Percentiles rank a stretch among this genome's conserved stretches.
phyloP scores from a whole-genome alignment of 352 stramenopile species.

The Phytopythium montanum region DNA sequence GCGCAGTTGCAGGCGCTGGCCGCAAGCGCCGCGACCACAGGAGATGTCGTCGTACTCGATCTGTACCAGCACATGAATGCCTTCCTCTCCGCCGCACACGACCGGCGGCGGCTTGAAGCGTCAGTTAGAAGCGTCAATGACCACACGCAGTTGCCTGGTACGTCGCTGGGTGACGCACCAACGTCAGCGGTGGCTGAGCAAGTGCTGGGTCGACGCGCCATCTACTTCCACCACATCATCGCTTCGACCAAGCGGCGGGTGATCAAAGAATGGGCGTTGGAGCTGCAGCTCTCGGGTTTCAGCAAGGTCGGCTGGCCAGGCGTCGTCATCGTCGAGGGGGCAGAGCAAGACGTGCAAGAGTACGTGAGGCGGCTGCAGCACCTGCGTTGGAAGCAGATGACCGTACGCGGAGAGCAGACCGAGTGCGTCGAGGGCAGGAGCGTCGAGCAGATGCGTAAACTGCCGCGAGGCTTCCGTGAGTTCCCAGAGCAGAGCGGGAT shows the following conservation, averaged over 20 bases:
- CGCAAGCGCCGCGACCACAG: slow-evolving; percentile 13
- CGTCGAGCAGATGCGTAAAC: slow-evolving; percentile 20
- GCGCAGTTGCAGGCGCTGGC: slow-evolving; percentile 29
- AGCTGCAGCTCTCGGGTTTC: slow-evolving; percentile 62
- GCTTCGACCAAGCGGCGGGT: slow-evolving; percentile 63
- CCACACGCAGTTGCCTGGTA: neutral
- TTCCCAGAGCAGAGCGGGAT: slow-evolving; percentile 65
- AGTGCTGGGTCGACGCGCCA: slow-evolving; percentile 59
- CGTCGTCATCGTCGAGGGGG: slow-evolving; percentile 70
- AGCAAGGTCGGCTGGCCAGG: slow-evolving; percentile 85
- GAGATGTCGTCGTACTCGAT: slow-evolving; percentile 51
- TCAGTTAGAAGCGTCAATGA: neutral
- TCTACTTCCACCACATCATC: slow-evolving; percentile 88
- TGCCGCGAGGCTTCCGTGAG: slow-evolving; percentile 49
- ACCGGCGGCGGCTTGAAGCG: neutral
- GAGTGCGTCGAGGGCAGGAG: slow-evolving; percentile 6
- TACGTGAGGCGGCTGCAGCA: slow-evolving; percentile 74
- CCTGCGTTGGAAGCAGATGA: slow-evolving; percentile 80
- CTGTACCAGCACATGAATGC: slow-evolving; percentile 66
- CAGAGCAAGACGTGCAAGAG: slow-evolving; percentile 46
- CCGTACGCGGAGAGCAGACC: slow-evolving; percentile 69
- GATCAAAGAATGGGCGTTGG: slow-evolving; percentile 64
- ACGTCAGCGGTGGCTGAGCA: neutral
- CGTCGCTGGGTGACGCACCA: neutral
- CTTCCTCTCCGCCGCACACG: slow-evolving; percentile 26